A percentile compares a stretch with the other conserved stretches of the same genome.
Evolutionary conservation across 306 rosid species (phyloP).

Genomic region (Vachellia collinsii): DNA sequence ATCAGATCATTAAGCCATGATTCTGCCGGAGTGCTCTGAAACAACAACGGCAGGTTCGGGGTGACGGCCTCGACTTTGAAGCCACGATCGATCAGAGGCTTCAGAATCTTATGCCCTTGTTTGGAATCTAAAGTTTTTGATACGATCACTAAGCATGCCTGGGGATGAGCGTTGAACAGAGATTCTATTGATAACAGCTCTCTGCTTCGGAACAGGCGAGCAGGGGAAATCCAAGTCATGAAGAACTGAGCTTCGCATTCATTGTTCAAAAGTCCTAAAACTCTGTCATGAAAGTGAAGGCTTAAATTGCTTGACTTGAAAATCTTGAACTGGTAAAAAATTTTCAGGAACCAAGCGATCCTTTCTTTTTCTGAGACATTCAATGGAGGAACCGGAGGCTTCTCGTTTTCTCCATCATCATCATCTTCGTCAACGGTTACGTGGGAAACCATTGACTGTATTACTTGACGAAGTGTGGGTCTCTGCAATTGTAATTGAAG

Average conservation of each 20-base stretch:
- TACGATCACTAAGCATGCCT: conserved; percentile 67
- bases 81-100: conserved; percentile 63
- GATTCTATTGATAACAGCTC: conserved; percentile 60
- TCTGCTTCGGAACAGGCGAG: conserved; percentile 44
- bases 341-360: conserved; percentile 49
- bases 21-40: conserved; percentile 64
- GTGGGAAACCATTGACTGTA: conserved; percentile 30
- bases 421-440: conserved; percentile 46
- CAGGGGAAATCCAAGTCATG: conserved; percentile 70
- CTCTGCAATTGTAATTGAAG: conserved; percentile 4
- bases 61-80: conserved; percentile 62
- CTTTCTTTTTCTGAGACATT: conserved; percentile 51
- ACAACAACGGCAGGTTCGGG: conserved; percentile 68
- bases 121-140: conserved; percentile 66
- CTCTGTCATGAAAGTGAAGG: conserved; percentile 46
- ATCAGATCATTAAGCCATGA: conserved; percentile 60
- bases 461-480: conserved; percentile 11
- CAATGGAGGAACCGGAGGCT: conserved; percentile 47
- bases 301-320: conserved; percentile 49
- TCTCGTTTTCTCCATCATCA: conserved; percentile 37
- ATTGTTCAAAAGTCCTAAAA: conserved; percentile 41
- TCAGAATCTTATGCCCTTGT: conserved; percentile 52
- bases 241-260: conserved; percentile 57
- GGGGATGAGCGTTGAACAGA: conserved; percentile 66
- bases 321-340: conserved; percentile 47